Conservation (phyloP, 805 yeast species). For the Metschnikowia sp. region DNA sequence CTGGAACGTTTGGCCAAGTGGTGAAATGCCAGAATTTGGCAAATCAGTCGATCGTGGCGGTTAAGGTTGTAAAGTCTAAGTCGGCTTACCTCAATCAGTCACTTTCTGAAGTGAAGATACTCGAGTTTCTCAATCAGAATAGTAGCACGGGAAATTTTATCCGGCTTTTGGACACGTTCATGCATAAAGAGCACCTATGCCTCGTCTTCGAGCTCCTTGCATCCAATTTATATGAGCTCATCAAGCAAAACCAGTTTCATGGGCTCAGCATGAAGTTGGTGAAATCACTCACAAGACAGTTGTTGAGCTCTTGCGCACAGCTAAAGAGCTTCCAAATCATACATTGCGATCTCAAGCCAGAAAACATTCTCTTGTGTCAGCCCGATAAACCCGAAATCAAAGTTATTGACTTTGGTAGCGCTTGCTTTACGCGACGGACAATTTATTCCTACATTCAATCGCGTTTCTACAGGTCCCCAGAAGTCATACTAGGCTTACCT, state of each 20-base stretch:
- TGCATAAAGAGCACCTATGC: conserved; percentile 90
- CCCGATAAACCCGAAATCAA: conserved; percentile 84
- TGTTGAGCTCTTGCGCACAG: conserved; percentile 75
- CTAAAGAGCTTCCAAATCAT: conserved; percentile 81
- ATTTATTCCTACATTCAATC: conserved; percentile 90
- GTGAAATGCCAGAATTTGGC: conserved; percentile 82
- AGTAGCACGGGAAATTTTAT: conserved; percentile 71
- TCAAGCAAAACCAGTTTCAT: conserved; percentile 89
- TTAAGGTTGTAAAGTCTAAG: conserved; percentile 88
- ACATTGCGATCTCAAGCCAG: conserved; percentile 97
- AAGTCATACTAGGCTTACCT: conserved; percentile 86
- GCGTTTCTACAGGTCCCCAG: conserved; percentile 91
- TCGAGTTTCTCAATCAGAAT: conserved; percentile 74
- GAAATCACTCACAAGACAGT: conserved; percentile 71
- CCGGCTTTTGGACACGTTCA: conserved; percentile 78
- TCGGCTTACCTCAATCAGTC: conserved; percentile 91
- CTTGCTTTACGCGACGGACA: conserved; percentile 88
- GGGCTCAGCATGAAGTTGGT: conserved; percentile 82
- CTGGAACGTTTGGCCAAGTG: conserved; percentile 98
- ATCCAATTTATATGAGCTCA: conserved; percentile 82
- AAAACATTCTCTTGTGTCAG: conserved; percentile 76
- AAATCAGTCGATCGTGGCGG: conserved; percentile 87
- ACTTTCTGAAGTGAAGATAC: conserved; percentile 79
- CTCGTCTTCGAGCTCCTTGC: conserved; percentile 87
- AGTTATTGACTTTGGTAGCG: conserved; percentile 93